Evolutionary conservation across 208 protist species (phyloP).

Genomic region (Trypanosomatidae sp.): DNA sequence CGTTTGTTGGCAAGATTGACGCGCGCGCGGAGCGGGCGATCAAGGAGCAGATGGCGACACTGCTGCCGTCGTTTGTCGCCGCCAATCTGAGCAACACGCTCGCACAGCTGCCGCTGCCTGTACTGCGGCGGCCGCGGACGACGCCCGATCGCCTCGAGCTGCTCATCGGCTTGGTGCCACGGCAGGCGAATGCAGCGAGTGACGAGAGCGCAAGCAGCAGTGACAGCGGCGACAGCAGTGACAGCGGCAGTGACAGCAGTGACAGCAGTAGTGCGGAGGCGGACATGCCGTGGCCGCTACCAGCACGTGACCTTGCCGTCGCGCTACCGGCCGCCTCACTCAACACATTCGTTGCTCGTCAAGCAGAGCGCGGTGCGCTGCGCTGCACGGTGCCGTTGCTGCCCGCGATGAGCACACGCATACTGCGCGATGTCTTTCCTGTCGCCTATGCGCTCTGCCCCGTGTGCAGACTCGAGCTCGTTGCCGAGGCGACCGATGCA

Average conservation of each 20-base stretch:
- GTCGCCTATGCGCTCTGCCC: conserved; percentile 25
- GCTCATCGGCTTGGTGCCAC: neutral
- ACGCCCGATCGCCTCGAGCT: conserved; percentile 9
- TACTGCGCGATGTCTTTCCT: conserved; percentile 36
- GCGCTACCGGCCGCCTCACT: conserved; percentile 10
- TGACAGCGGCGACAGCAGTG: neutral
- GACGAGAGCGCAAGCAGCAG: neutral
- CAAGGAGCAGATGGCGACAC: conserved; percentile 15
- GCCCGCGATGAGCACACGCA: conserved; percentile 20
- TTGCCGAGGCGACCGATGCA: neutral
- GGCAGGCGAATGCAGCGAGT: neutral
- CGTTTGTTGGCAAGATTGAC: conserved; percentile 49
- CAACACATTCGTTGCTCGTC: conserved; percentile 20
- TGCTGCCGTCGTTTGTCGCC: conserved; percentile 6
- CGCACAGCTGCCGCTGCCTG: neutral
- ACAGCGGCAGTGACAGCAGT: neutral
- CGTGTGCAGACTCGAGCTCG: conserved; percentile 23
- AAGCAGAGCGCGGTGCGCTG: conserved; percentile 1
- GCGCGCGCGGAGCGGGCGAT: conserved; percentile 16
- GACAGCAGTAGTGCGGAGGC: neutral
- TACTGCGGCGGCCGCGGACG: conserved; percentile 13
- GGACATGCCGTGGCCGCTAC: neutral
- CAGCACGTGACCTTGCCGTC: conserved; percentile 12
- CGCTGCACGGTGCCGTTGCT: conserved; percentile 2
- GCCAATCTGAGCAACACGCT: conserved; percentile 8